Evolutionary conservation across 116 monocot species (phyloP).

Genomic region (Papilionanthe hybrid): DNA sequence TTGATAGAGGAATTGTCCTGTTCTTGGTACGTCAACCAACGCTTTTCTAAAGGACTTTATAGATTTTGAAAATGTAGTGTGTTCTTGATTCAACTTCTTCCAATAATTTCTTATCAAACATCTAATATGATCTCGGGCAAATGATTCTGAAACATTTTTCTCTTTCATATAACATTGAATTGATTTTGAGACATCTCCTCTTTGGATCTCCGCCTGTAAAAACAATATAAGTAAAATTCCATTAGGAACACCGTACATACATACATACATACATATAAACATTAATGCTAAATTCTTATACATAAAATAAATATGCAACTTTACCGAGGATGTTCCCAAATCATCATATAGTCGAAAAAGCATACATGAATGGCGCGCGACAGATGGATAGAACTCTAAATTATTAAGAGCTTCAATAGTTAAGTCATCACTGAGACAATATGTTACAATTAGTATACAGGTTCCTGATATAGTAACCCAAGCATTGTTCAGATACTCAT

Average conservation of each 20-base stretch:
- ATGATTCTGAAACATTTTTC: slow-evolving; percentile 15
- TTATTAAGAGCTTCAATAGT: slow-evolving; percentile 4
- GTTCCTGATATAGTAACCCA: slow-evolving; percentile 16
- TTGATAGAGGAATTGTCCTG: no score
- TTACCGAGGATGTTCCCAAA: slow-evolving; percentile 23
- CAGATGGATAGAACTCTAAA: slow-evolving; percentile 11
- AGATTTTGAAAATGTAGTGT: neutral
- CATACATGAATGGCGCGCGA: slow-evolving; percentile 8
- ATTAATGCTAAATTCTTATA: neutral
- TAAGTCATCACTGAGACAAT: slow-evolving; percentile 3
- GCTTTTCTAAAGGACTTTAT: slow-evolving; percentile 7
- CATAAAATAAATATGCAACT: no score
- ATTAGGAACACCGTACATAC: neutral
- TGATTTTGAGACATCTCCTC: slow-evolving; percentile 29
- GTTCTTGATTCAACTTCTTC: slow-evolving; percentile 19
- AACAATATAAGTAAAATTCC: no score
- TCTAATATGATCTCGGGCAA: slow-evolving; percentile 23
- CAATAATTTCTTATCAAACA: slow-evolving; percentile 9
- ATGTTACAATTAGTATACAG: neutral
- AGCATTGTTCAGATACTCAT: slow-evolving; percentile 38
- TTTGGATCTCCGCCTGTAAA: slow-evolving; percentile 27
- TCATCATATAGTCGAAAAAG: slow-evolving; percentile 36
- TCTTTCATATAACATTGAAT: slow-evolving; percentile 42
- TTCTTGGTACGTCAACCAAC: no score
- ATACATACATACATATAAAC: no score